These are phyloP conservation scores for Diplodia seriata DNA, from an alignment of 2,329 filamentous ascomycete genomes.

Conservation along the genomic window DNA sequence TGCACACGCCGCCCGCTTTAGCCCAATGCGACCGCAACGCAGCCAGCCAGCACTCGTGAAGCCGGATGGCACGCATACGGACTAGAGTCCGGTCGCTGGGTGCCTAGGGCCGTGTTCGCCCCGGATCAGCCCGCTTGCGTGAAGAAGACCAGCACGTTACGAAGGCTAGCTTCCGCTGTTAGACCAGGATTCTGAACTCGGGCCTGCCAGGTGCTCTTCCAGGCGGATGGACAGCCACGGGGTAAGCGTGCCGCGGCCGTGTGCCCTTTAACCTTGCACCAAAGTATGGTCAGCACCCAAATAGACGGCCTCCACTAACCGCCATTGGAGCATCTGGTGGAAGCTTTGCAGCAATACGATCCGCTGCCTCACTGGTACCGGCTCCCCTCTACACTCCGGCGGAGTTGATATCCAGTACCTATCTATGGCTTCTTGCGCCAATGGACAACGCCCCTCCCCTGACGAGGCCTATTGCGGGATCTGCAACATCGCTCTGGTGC, in stretches of 20 bases:
- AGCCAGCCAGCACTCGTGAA: background rate
- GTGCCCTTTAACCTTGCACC: background rate
- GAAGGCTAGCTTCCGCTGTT: background rate
- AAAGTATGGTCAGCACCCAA: conserved; percentile 3
- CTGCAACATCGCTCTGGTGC: conserved; percentile 8
- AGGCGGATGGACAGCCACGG: background rate
- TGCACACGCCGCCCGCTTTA: background rate
- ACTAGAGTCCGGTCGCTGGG: too few relatives aligned
- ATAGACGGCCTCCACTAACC: background rate
- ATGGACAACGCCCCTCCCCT: conserved; percentile 4
- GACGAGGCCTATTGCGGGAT: background rate
- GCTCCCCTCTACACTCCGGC: conserved; percentile 28
- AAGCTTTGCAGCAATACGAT: conserved; percentile 19
- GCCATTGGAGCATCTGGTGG: conserved; percentile 6
- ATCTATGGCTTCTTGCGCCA: background rate
- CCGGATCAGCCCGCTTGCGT: background rate
- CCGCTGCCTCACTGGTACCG: conserved; percentile 14
- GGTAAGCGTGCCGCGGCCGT: conserved; percentile 21
- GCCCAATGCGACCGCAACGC: background rate
- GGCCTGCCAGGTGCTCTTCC: background rate
- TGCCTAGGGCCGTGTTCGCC: background rate
- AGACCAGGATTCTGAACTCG: background rate
- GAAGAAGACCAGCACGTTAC: background rate
- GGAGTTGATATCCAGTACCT: background rate
- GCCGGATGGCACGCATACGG: background rate